Conservation (phyloP, 2,329 filamentous ascomycete genomes). For the Aphanoascus verrucosus region DNA sequence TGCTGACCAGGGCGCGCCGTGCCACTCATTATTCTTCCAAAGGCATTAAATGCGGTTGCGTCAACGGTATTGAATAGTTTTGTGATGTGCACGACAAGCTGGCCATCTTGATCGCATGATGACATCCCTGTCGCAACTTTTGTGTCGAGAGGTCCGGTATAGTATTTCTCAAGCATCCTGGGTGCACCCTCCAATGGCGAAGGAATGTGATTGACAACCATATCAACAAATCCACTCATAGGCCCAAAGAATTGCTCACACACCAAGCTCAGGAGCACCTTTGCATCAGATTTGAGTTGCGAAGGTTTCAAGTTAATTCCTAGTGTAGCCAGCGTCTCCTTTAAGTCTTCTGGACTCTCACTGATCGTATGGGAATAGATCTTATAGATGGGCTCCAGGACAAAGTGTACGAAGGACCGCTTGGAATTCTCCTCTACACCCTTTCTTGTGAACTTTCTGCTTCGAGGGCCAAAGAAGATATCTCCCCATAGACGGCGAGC, state of each 20-base stretch:
- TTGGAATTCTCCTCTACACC: constrained; percentile 67
- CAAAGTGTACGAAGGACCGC: constrained; percentile 84
- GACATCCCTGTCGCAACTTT: constrained; percentile 71
- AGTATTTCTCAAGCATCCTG: constrained; percentile 70
- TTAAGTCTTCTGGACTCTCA: constrained; percentile 74
- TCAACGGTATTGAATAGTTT: constrained; percentile 87
- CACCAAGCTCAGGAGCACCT: constrained; percentile 74
- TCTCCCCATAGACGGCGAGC: constrained; percentile 85
- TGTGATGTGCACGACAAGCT: constrained; percentile 80
- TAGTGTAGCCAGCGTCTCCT: constrained; percentile 62
- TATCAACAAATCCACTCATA: constrained; percentile 84
- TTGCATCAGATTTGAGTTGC: constrained; percentile 82
- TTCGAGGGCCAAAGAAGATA: constrained; percentile 86
- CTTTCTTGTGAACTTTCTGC: constrained; percentile 85
- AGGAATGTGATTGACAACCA: constrained; percentile 81
- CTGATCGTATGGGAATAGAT: constrained; percentile 91
- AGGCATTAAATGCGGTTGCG: constrained; percentile 80
- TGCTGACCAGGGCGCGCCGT: constrained; percentile 70
- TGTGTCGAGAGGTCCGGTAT: constrained; percentile 79
- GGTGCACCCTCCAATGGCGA: constrained; percentile 71
- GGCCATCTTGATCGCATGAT: constrained; percentile 76
- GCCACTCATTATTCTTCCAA: constrained; percentile 87
- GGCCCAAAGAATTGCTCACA: constrained; percentile 94
- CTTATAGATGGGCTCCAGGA: constrained; percentile 96
- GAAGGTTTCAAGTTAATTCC: constrained; percentile 84